Evolutionary conservation across 2,329 filamentous ascomycete genomes (phyloP).

Genomic region (Fusarium sambucinum): DNA sequence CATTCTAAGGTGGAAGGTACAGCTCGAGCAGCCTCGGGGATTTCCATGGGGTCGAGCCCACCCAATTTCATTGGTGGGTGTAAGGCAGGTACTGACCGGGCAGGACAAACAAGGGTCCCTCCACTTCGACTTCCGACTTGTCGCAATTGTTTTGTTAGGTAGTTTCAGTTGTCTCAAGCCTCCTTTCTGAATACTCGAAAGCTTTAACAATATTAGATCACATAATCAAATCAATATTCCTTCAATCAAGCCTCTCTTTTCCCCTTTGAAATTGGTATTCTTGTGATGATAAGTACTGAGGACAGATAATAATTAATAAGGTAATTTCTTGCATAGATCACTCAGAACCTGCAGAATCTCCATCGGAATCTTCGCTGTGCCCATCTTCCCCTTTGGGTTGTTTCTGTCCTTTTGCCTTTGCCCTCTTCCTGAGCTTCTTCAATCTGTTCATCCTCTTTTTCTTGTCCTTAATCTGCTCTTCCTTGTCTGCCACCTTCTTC

Average conservation of each 20-base stretch:
- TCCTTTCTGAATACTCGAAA: background rate
- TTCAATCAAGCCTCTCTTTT: background rate
- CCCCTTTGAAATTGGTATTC: background rate
- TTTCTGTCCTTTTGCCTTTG: constrained; percentile 69
- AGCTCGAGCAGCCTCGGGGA: constrained; percentile 38
- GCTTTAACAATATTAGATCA: too few relatives aligned
- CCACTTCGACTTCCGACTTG: constrained; percentile 4
- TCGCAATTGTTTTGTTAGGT: constrained; percentile 16
- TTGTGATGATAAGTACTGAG: background rate
- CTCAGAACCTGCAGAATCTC: constrained; percentile 34
- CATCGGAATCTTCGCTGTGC: constrained; percentile 30
- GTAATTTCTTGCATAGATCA: background rate
- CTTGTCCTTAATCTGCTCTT: constrained; percentile 69
- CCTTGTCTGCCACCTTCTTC: constrained; percentile 61
- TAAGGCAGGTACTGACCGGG: constrained; percentile 12
- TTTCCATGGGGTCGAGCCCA: constrained; percentile 18
- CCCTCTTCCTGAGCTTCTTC: constrained; percentile 69
- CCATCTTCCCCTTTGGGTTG: constrained; percentile 43
- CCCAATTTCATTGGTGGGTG: constrained; percentile 42
- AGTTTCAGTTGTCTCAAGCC: constrained; percentile 1
- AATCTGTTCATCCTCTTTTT: constrained; percentile 71
- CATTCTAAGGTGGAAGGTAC: constrained; percentile 8
- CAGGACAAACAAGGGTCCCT: constrained; percentile 14
- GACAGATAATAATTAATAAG: background rate
- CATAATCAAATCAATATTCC: background rate